phyloP scores from a whole-genome alignment of 192 early-diverging fungal genomes.

The Coemansia sp. region DNA sequence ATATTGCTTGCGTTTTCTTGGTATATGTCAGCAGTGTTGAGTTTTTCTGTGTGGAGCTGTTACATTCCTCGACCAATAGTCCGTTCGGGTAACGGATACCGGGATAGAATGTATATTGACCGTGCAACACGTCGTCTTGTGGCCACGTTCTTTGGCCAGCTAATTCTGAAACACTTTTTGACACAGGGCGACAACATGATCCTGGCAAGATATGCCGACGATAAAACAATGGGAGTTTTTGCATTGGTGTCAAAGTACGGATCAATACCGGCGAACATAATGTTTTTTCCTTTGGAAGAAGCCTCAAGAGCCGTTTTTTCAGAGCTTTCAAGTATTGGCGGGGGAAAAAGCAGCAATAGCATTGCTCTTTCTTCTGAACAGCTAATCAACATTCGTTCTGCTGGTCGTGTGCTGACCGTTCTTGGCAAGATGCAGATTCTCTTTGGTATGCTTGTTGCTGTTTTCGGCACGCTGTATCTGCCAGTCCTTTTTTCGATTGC shows the following conservation, averaged over 20 bases:
- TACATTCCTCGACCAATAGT: conserved; percentile 22
- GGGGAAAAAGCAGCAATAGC: neutral
- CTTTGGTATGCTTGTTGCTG: conserved; percentile 72
- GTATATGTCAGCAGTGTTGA: conserved; percentile 49
- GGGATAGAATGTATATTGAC: conserved; percentile 58
- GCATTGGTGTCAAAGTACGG: conserved; percentile 89
- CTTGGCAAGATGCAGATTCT: conserved; percentile 53
- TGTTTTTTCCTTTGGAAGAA: conserved; percentile 95
- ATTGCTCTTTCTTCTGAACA: neutral
- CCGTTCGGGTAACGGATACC: neutral
- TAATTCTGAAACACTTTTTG: conserved; percentile 87
- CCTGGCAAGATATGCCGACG: conserved; percentile 62
- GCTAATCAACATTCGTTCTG: conserved; percentile 14
- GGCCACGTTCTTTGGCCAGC: conserved; percentile 77
- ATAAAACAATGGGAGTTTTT: conserved; percentile 72
- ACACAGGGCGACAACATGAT: conserved; percentile 97
- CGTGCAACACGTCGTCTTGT: conserved; percentile 64
- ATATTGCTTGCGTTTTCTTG: conserved; percentile 64
- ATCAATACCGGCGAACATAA: conserved; percentile 81
- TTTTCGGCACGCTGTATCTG: conserved; percentile 79
- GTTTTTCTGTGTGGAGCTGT: conserved; percentile 39
- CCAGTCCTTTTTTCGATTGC: conserved; percentile 60
- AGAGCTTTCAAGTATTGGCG: conserved; percentile 48
- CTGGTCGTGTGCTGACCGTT: conserved; percentile 17
- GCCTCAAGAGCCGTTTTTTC: conserved; percentile 83